Evolutionary conservation across 805 yeast genomes (phyloP), one percentile per base, ranked within the genome.

Genomic region (Myxozyma mucilagina): DNA sequence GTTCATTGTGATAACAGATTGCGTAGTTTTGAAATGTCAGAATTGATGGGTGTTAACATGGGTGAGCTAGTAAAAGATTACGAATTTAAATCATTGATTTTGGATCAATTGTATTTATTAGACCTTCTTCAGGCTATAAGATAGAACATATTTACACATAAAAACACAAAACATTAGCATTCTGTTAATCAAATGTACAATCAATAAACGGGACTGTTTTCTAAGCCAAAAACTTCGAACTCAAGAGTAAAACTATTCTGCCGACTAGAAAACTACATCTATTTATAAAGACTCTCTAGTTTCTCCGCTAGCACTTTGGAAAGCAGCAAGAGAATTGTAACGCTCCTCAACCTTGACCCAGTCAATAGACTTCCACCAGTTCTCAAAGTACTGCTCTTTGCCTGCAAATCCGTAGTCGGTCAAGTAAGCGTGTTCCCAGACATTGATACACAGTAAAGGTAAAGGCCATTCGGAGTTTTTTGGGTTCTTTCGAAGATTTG

Each of bases 351-450:
- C 66, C 34, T 20, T 49, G 47, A 24, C 20, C 99, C 99, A 94
- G 76, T 93, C 86, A 61, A 92, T 81, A 66, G 90, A 80, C 55
- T 85, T 82, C 85, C 96, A 86, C 70, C 86, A 85, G 64, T 86
- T 86, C 63, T 82, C 82, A 67, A 94, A 80, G 74, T 88, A 94
- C 56, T 81, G 78, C 47, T 82, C 78, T 76, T 87, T 87, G 29
- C 94, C 96, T 24, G 69, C 71, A 55, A 89, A 80, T 50, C 97
- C 97, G 75, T 87, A 93, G 74, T 94, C 98, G 32, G 82, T 77
- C 48, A 90, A 69, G 73, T 87, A 94, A n/a, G 97, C 90, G 66
- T 85, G 83, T 73, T 93, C 96, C 97, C 97, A 92, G 67, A 88
- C 80, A 74, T 86, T 90, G 66, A 91, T 80, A 53, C 85, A 88